Evolutionary conservation across 2,329 filamentous ascomycete genomes (phyloP).

Genomic region (Ophiostoma triangulosporum): DNA sequence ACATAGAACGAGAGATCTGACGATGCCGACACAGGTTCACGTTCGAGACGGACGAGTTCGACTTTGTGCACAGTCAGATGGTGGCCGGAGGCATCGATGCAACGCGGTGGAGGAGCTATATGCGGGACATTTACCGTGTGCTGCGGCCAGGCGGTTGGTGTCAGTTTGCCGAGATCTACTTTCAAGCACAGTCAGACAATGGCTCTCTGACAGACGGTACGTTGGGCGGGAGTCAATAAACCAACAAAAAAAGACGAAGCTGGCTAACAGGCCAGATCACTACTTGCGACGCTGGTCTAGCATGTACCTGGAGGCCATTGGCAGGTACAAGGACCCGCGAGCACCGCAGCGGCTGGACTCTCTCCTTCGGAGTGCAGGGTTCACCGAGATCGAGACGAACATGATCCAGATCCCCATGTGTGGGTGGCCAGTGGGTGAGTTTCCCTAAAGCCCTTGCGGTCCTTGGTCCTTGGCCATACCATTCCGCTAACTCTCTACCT

Average conservation of each 20-base stretch:
- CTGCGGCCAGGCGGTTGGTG: slow-evolving; percentile 69
- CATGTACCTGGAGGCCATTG: slow-evolving; percentile 46
- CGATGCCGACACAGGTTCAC: slow-evolving; percentile 36
- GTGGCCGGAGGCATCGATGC: slow-evolving; percentile 58
- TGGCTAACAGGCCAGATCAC: slow-evolving; percentile 32
- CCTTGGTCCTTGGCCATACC: background rate
- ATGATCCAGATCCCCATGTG: slow-evolving; percentile 57
- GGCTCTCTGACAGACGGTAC: slow-evolving; percentile 55
- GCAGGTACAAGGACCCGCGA: slow-evolving; percentile 52
- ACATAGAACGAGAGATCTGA: background rate
- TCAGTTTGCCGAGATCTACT: slow-evolving; percentile 79
- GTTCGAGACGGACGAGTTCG: slow-evolving; percentile 59
- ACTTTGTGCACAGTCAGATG: slow-evolving; percentile 69
- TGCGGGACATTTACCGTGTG: slow-evolving; percentile 60
- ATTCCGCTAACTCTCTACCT: background rate
- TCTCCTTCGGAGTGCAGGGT: slow-evolving; percentile 48
- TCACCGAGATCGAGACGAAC: slow-evolving; percentile 51
- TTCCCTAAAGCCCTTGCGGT: background rate
- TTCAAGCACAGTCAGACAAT: slow-evolving; percentile 74
- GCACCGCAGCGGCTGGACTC: slow-evolving; percentile 45
- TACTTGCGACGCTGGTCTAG: slow-evolving; percentile 56
- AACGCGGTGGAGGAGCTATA: slow-evolving; percentile 59
- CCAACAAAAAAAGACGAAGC: background rate
- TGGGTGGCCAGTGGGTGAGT: slow-evolving; percentile 52
- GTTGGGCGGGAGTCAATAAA: slow-evolving; percentile 14